Conservation (phyloP, 352 stramenopile species). For the Phytophthora uliginosa region DNA sequence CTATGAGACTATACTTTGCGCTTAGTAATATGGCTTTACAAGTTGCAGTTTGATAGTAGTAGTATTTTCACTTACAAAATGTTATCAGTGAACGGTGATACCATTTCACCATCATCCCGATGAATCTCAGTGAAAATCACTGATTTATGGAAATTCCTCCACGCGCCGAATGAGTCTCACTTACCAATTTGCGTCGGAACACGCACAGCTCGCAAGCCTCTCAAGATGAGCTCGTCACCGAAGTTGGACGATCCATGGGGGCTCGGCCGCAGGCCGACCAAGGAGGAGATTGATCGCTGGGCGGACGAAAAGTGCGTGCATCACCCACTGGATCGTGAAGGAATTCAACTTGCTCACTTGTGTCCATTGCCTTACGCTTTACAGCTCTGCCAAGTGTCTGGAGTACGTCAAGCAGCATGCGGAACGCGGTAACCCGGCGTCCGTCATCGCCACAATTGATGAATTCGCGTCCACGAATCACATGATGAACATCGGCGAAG, state of each 20-base stretch:
- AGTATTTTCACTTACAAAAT: no score
- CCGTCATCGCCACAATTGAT: constrained; percentile 50
- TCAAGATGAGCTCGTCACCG: constrained; percentile 16
- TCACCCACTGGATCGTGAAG: not conserved
- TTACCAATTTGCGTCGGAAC: constrained; percentile 16
- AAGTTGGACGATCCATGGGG: constrained; percentile 20
- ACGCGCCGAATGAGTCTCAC: constrained; percentile 1
- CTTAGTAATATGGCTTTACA: no score
- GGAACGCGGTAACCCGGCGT: constrained; percentile 39
- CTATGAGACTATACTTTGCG: no score
- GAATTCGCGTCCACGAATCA: constrained; percentile 41
- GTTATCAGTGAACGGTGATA: no score
- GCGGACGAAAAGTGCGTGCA: constrained; percentile 21
- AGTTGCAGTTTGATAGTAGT: no score
- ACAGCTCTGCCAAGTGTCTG: constrained; percentile 45
- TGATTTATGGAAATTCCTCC: no score
- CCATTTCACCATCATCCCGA: no score
- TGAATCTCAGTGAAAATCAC: no score
- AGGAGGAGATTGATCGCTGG: constrained; percentile 21
- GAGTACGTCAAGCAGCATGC: constrained; percentile 52
- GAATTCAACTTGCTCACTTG: not conserved
- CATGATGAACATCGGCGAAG: constrained; percentile 60
- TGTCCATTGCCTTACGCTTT: not conserved
- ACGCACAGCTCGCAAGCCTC: not conserved
- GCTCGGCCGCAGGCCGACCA: constrained; percentile 14